These are phyloP conservation scores for Cryptococcus amylolentus DNA, from an alignment of 1,284 basidiomycete species.

Conservation along the genomic window DNA sequence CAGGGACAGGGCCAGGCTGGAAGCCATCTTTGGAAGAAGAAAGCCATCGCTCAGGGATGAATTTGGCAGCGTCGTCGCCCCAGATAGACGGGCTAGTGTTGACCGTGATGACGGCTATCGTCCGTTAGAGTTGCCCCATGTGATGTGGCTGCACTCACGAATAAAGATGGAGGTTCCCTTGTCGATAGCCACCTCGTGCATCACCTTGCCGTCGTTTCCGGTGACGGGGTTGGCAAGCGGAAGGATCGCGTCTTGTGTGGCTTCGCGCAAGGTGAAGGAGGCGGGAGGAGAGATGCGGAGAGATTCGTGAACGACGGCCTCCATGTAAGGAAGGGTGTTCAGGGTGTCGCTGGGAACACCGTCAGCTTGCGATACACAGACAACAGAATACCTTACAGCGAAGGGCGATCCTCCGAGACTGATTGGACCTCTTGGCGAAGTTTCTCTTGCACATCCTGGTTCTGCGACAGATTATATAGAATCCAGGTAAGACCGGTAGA, in stretches of 20 bases:
- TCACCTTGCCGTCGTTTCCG: slow-evolving; percentile 46
- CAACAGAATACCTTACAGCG: slow-evolving; percentile 20
- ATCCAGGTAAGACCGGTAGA: slow-evolving; percentile 69
- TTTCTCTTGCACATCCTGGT: slow-evolving; percentile 57
- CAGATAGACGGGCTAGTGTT: slow-evolving; percentile 62
- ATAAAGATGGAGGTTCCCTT: slow-evolving; percentile 43
- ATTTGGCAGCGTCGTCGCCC: slow-evolving; percentile 65
- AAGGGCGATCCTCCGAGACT: slow-evolving; percentile 47
- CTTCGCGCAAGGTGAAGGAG: slow-evolving; percentile 61
- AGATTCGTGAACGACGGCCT: slow-evolving; percentile 65
- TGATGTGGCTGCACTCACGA: slow-evolving; percentile 26
- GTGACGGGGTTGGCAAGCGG: slow-evolving; percentile 55
- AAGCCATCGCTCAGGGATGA: slow-evolving; percentile 51
- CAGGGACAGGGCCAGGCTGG: slow-evolving; percentile 51
- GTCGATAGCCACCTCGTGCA: slow-evolving; percentile 36
- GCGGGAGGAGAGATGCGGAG: slow-evolving; percentile 65
- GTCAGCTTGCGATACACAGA: neutral
- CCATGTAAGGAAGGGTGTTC: slow-evolving; percentile 56
- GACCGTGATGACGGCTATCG: slow-evolving; percentile 53
- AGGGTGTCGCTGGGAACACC: slow-evolving; percentile 46
- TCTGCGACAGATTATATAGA: slow-evolving; percentile 61
- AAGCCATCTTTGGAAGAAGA: slow-evolving; percentile 10
- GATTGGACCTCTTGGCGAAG: slow-evolving; percentile 58
- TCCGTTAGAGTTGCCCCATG: slow-evolving; percentile 1
- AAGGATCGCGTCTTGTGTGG: slow-evolving; percentile 59